Evolutionary conservation across 202 grass and related monocot species (phyloP).

Genomic region (Eragrostis tef): DNA sequence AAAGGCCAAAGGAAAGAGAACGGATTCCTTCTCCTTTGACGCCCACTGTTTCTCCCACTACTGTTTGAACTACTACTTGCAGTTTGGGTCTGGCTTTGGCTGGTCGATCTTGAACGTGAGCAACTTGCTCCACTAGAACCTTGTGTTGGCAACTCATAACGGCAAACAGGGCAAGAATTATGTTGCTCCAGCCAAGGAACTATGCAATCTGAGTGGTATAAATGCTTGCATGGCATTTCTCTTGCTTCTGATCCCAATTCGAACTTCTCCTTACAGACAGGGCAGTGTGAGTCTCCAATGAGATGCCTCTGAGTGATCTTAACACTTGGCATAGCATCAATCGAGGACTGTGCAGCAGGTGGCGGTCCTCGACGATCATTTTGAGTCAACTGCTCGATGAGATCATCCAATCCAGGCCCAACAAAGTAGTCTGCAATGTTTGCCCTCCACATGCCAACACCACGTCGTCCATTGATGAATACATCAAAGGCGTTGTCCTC

Average conservation of each 20-base stretch:
- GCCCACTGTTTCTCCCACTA: slow-evolving; percentile 52
- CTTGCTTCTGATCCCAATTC: slow-evolving; percentile 70
- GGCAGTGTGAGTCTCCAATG: slow-evolving; percentile 78
- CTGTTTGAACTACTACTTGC: slow-evolving; percentile 67
- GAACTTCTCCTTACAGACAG: slow-evolving; percentile 88
- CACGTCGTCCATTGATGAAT: slow-evolving; percentile 57
- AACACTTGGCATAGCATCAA: slow-evolving; percentile 75
- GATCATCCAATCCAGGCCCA: slow-evolving; percentile 79
- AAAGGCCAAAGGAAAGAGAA: slow-evolving; percentile 88
- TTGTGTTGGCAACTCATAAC: slow-evolving; percentile 73
- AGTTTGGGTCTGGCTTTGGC: slow-evolving; percentile 54
- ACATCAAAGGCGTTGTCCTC: slow-evolving; percentile 63
- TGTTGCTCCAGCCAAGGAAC: slow-evolving; percentile 94
- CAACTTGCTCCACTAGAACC: slow-evolving; percentile 56
- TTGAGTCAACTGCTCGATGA: slow-evolving; percentile 78
- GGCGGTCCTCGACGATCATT: slow-evolving; percentile 72
- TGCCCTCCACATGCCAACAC: slow-evolving; percentile 61
- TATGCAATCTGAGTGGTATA: slow-evolving; percentile 88
- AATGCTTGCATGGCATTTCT: slow-evolving; percentile 90
- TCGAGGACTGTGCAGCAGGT: slow-evolving; percentile 75
- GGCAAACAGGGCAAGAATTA: slow-evolving; percentile 92
- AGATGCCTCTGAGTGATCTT: slow-evolving; percentile 85
- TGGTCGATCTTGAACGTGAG: slow-evolving; percentile 60
- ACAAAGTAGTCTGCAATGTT: slow-evolving; percentile 83
- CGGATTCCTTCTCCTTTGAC: slow-evolving; percentile 64